phyloP scores from a whole-genome alignment of 73 alveolate species.

The Paramecium octaurelia region DNA sequence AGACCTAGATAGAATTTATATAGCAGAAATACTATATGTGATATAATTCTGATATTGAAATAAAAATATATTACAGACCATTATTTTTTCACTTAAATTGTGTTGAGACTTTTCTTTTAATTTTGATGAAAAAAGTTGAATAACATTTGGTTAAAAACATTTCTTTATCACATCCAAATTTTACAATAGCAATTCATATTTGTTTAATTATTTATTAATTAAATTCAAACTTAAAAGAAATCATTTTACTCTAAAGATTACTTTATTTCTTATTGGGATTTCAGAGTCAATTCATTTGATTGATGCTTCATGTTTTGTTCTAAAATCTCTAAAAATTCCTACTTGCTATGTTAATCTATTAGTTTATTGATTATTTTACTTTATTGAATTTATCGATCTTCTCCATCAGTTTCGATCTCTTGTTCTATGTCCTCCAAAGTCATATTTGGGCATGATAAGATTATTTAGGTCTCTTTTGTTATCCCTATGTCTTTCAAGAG shows the following conservation, averaged over 20 bases:
- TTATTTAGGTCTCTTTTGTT: background rate
- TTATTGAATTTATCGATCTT: background rate
- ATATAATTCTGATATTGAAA: too few relatives aligned
- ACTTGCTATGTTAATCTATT: background rate
- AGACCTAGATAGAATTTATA: too few relatives aligned
- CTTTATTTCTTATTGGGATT: background rate
- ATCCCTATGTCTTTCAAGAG: background rate
- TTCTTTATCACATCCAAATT: background rate
- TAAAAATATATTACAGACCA: too few relatives aligned
- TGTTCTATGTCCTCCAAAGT: background rate
- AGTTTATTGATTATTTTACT: background rate
- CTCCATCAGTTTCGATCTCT: background rate
- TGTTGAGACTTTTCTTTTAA: too few relatives aligned
- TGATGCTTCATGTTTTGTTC: background rate
- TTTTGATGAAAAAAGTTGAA: too few relatives aligned
- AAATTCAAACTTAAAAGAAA: background rate
- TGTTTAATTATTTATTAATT: background rate
- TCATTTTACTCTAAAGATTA: background rate
- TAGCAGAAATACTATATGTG: too few relatives aligned
- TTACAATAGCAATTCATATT: background rate
- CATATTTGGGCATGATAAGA: background rate
- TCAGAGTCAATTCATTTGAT: background rate
- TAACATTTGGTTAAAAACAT: background rate
- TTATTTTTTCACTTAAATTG: too few relatives aligned
- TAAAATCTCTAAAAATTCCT: background rate